Base-by-base conservation (phyloP, 345 rosid genomes). In the Aethionema arabicum region DNA sequence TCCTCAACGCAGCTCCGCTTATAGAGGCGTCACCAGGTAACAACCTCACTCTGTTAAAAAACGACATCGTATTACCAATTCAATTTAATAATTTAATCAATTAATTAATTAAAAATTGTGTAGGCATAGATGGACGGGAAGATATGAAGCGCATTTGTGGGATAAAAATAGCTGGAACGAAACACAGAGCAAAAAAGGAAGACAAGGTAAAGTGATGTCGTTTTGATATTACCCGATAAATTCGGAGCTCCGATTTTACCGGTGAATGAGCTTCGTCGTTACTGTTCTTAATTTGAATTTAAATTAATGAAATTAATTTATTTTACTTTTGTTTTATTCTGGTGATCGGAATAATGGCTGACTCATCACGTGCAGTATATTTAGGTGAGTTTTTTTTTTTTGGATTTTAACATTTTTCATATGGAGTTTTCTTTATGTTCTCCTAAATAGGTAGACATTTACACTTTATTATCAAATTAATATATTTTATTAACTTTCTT, bases 111-210 rank as follows among this genome's bases (percentile, higher is more conserved):
- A 9, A 21, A 61, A 36, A 16, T 36, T 32, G 55, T 37, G 10
- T 59, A 88, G 90, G 80, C 93, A 88, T 72, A 68, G 96, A 64
- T 86, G 96, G 93, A 88, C 93, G 0, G 93, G 96, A 16, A 77
- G 93, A 39, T 86, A 82, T 60, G 93, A 88, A 72, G 96, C 93
- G 52, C 93, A 88, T 75, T 64, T 88, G 65, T 82, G 93, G 96
- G 93, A 88, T 41, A 88, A 86, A 78, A 84, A 84, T 49, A 78
- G 91, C 76, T 88, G 96, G 93, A 88, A 86, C 63, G 93, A 82
- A 48, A 75, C 93, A 4, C 93, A 86, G 42, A 82, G 66, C 77
- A 88, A 86, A 76, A 88, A 85, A 82, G 96, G 96, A 49, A 49
- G 90, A 67, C 96, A 88, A 84, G 96, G 96, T 82, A 45, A 14